A percentile compares a stretch with the other conserved stretches of the same genome.
phyloP scores from a whole-genome alignment of 805 yeast species.

The Metschnikowia sp. region DNA sequence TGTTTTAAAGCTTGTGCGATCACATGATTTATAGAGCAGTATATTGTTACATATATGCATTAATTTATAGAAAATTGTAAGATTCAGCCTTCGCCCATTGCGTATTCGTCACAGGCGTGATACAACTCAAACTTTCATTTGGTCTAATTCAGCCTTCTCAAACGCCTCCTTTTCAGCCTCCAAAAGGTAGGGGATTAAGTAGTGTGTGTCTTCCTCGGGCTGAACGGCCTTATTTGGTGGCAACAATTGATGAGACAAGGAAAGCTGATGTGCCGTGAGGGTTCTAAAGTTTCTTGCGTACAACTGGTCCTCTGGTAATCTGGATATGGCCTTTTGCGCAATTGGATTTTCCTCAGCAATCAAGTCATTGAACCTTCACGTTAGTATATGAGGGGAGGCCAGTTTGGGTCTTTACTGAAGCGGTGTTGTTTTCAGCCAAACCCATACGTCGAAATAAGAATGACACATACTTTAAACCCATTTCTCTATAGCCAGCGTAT shows the following conservation, averaged over 20 bases:
- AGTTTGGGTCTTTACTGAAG: no score
- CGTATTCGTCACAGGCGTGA: no score
- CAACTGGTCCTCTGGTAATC: slow-evolving; percentile 79
- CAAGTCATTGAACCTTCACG: slow-evolving; percentile 71
- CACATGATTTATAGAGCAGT: no score
- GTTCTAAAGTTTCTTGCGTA: slow-evolving; percentile 93
- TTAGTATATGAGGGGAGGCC: slow-evolving; percentile 14
- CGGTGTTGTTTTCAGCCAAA: no score
- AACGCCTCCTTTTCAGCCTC: slow-evolving; percentile 91
- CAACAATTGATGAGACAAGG: slow-evolving; percentile 78
- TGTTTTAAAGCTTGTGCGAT: slow-evolving; percentile 24
- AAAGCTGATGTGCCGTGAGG: slow-evolving; percentile 85
- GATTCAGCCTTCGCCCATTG: no score
- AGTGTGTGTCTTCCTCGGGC: slow-evolving; percentile 77
- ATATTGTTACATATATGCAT: no score
- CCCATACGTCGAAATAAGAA: background rate
- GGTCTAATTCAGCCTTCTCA: slow-evolving; percentile 87
- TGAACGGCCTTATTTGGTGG: slow-evolving; percentile 76
- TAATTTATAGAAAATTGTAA: no score
- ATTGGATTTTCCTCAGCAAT: slow-evolving; percentile 82
- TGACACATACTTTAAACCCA: slow-evolving; percentile 66
- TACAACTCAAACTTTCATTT: slow-evolving; percentile 41
- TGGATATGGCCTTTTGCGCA: slow-evolving; percentile 80
- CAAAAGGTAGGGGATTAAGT: slow-evolving; percentile 82
- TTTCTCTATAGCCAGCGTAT: slow-evolving; percentile 87